Base-by-base conservation (phyloP, 2,329 filamentous ascomycete genomes). In the Thelonectria rubi region DNA sequence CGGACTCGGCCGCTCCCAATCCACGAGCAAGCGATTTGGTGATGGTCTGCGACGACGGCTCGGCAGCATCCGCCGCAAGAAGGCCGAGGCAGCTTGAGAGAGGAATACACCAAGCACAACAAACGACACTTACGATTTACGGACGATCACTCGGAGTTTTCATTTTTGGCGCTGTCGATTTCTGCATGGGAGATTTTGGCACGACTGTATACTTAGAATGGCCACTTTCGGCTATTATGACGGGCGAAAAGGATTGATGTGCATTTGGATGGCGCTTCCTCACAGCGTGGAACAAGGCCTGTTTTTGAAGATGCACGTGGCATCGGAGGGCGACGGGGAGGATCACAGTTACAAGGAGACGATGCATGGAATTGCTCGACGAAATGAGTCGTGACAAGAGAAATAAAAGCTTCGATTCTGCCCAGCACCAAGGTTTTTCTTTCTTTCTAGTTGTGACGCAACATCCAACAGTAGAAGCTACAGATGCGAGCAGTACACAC, bases 1-100 rank as follows among this genome's bases (percentile, higher is more conserved):
- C 24, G 73, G 73, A 3, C 55, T 80, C 9, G 71, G 70, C 15
- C 76, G 81, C 34, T 77, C 77, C 52, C 76, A 77, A 67, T 80
- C 78, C 0, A 79, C 80, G 0, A 78, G 82, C 30, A 80, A 79
- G 60, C 75, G 76, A 30, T 54, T 86, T 8, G 76, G 80, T 12
- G 81, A 85, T 26, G 84, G 83, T 2, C 67, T 88, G 43, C 86
- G 82, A 77, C 77, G 79, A 43, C 79, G 84, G 15, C 79, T 87
- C 54, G 84, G 84, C 24, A 85, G 82, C 67, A 69, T 88, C 54
- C 78, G 82, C 47, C 77, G 78, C 55, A 83, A 79, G 74, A 81
- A 78, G 65, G 69, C 42, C 2, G 64, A 61, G 2, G 69, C 69
- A 47, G 66, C 55, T 11, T 48, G 64, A 46, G 64, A 51, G 52